These are phyloP conservation scores for Artomyces pyxidatus DNA, from an alignment of 768 basidiomycete genomes.

Conservation along the genomic window DNA sequence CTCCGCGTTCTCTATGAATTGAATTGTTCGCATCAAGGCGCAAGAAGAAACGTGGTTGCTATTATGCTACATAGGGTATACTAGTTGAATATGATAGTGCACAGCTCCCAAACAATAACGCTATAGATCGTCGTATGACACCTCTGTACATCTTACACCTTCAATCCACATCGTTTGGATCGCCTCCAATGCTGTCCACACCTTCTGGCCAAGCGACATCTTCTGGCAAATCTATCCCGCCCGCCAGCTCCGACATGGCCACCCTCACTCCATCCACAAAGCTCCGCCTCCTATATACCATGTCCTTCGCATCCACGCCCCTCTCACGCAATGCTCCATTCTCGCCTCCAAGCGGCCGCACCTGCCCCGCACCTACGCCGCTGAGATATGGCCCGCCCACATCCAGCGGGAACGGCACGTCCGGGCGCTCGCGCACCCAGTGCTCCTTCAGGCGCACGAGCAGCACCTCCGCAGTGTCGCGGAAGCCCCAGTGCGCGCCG, in stretches of 20 bases:
- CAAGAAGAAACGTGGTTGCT: too few species aligned
- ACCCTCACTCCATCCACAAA: slow-evolving; percentile 11
- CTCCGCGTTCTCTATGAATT: too few species aligned
- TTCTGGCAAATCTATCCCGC: neutral
- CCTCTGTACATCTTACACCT: neutral
- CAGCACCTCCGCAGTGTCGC: slow-evolving; percentile 18
- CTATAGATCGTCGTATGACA: neutral
- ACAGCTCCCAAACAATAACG: neutral
- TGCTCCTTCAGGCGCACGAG: slow-evolving; percentile 18
- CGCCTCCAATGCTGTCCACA: neutral
- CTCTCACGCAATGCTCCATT: neutral
- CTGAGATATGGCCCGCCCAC: slow-evolving; percentile 4
- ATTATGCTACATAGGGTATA: slow-evolving; percentile 2
- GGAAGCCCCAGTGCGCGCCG: slow-evolving; percentile 22
- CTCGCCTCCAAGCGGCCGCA: neutral
- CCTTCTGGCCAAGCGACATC: neutral
- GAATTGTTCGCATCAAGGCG: too few species aligned
- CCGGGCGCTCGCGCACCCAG: slow-evolving; percentile 21
- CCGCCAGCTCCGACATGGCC: slow-evolving; percentile 9
- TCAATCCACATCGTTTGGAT: slow-evolving; percentile 1
- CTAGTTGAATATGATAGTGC: neutral
- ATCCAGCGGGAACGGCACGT: slow-evolving; percentile 17
- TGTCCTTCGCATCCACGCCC: neutral
- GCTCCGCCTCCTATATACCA: slow-evolving; percentile 2
- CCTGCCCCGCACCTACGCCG: neutral